These are phyloP conservation scores for Sclerotinia subarctica DNA, from an alignment of 2,329 filamentous ascomycete species.

Conservation along the genomic window DNA sequence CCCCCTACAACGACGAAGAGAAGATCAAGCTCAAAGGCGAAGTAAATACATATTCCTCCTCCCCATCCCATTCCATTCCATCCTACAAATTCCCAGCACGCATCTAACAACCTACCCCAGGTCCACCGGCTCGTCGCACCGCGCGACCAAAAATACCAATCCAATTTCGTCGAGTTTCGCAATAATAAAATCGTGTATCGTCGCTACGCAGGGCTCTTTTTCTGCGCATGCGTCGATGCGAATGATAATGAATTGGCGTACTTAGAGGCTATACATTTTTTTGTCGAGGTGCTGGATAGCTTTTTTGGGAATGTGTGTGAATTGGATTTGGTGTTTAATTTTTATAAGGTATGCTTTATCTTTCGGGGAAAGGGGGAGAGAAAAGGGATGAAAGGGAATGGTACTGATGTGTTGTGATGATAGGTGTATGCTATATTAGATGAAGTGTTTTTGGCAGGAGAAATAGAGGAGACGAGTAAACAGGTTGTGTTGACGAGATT, in stretches of 20 bases:
- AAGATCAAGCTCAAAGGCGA: constrained; percentile 99
- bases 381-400: neutral
- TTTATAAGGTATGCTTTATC: constrained; percentile 56
- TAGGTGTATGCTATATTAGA: constrained; percentile 96
- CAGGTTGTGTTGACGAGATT: constrained; percentile 92
- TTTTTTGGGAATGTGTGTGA: constrained; percentile 99
- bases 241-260: constrained; percentile 98
- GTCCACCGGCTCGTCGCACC: constrained; percentile 97
- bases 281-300: constrained; percentile 95
- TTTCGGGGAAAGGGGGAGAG: neutral
- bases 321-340: constrained; percentile 83
- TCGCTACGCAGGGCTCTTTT: constrained; percentile 96
- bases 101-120: constrained; percentile 42
- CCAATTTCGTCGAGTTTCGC: constrained; percentile 96
- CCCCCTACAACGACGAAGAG: constrained; percentile 96
- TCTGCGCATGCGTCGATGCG: constrained; percentile 97
- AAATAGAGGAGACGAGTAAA: constrained; percentile 98
- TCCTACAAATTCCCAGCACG: too few relatives aligned
- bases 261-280: constrained; percentile 97
- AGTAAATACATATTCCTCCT: constrained; percentile 46
- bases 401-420: constrained; percentile 15
- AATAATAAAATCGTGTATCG: constrained; percentile 97
- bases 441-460: constrained; percentile 94
- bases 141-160: constrained; percentile 98
- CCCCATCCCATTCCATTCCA: neutral